phyloP scores from a whole-genome alignment of 1,284 basidiomycete genomes.

The Papiliotrema fonsecae region DNA sequence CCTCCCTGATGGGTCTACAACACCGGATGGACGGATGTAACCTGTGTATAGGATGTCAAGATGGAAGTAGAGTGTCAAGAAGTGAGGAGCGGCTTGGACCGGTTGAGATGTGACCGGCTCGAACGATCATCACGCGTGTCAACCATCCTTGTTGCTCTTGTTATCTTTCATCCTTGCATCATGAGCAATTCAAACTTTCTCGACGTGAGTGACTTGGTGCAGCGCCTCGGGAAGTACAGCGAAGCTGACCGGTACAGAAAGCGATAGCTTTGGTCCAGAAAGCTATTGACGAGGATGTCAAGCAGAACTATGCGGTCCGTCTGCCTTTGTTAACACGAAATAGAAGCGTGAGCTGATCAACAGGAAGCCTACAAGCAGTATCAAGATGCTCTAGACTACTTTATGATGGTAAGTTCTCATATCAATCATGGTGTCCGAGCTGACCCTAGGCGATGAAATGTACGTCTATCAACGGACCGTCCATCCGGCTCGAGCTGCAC shows the following conservation, averaged over 20 bases:
- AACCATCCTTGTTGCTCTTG: too few species aligned
- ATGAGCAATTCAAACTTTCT: constrained; percentile 54
- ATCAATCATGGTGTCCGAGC: too few species aligned
- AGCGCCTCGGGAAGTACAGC: neutral
- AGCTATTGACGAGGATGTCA: constrained; percentile 91
- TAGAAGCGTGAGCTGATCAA: constrained; percentile 7
- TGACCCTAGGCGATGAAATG: constrained; percentile 56
- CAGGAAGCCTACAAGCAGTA: constrained; percentile 88
- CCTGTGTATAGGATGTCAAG: neutral
- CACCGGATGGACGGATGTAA: too few species aligned
- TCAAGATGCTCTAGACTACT: constrained; percentile 94
- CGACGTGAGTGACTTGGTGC: constrained; percentile 44
- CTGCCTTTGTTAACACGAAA: neutral
- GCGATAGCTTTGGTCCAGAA: constrained; percentile 92
- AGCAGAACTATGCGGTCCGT: constrained; percentile 71
- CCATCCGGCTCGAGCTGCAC: neutral
- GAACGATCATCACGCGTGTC: neutral
- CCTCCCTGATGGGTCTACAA: neutral
- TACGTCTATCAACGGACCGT: too few species aligned
- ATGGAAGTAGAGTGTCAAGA: neutral
- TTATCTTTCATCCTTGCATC: constrained; percentile 1
- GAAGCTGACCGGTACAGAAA: constrained; percentile 56
- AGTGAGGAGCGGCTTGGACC: neutral
- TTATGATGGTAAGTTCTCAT: constrained; percentile 71
- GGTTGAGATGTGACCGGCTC: neutral